Percentiles rank a stretch among this genome's conserved stretches.
phyloP scores from a whole-genome alignment of 2,329 filamentous ascomycete genomes.

The Acephala macrosclerotiorum region DNA sequence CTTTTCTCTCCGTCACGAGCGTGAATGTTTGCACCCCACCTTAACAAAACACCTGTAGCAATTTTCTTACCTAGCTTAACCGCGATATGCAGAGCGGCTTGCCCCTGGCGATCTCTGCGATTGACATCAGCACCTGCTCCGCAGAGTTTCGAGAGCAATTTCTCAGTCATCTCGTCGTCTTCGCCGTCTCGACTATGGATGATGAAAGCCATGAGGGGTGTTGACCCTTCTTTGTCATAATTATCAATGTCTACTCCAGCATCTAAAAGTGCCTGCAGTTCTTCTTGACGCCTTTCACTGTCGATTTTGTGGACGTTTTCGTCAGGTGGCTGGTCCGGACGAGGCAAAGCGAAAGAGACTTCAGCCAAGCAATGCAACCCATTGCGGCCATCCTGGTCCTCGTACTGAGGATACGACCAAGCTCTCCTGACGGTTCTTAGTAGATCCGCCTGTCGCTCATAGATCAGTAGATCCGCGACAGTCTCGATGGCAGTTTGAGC shows the following conservation, averaged over 20 bases:
- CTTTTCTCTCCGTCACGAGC: slow-evolving; percentile 15
- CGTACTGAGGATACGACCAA: not conserved
- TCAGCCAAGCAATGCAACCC: slow-evolving; percentile 23
- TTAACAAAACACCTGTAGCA: slow-evolving; percentile 26
- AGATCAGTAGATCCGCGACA: not conserved
- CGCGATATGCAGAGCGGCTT: slow-evolving; percentile 29
- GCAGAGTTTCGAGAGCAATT: slow-evolving; percentile 13
- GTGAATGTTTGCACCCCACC: slow-evolving; percentile 25
- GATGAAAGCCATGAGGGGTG: slow-evolving; percentile 31
- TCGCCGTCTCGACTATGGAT: slow-evolving; percentile 20
- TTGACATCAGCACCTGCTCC: slow-evolving; percentile 26
- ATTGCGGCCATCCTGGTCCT: slow-evolving; percentile 23
- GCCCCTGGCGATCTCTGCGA: slow-evolving; percentile 22
- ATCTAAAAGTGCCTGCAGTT: slow-evolving; percentile 12
- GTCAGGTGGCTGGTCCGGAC: not conserved
- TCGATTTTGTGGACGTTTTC: not conserved
- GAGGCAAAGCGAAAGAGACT: slow-evolving; percentile 16
- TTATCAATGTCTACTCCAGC: slow-evolving; percentile 24
- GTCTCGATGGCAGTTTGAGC: not conserved
- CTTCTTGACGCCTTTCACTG: slow-evolving; percentile 1
- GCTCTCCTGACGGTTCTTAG: slow-evolving; percentile 7
- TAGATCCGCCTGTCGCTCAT: slow-evolving; percentile 3
- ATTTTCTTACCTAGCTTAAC: slow-evolving; percentile 24
- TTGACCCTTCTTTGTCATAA: slow-evolving; percentile 25
- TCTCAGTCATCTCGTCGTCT: slow-evolving; percentile 18